Base-by-base conservation (phyloP, 495 filamentous ascomycete genomes). In the Xylaria nigripes region DNA sequence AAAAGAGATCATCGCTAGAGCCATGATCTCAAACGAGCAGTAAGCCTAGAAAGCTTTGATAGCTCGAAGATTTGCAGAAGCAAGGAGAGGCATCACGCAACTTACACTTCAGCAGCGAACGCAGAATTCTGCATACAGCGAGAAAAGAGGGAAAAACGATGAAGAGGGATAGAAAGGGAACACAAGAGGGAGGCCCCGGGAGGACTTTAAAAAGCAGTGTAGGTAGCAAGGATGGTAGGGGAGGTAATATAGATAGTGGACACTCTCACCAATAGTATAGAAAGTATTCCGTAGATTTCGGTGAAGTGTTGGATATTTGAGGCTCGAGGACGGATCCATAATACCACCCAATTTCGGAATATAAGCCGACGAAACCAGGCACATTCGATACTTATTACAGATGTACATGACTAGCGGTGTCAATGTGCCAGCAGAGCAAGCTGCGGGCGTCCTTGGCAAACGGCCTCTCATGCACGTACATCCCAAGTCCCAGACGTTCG, bases 361-460 rank as follows among this genome's bases (percentile, higher is more conserved):
- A 23, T 8, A 24, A 30, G 23, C 34, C n/a, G 51, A 23, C 44
- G 23, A 18, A 42, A 45, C 16, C 21, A 50, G 46, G 13, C 46
- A 45, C 32, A 25, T 21, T 8, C 25, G 29, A 40, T 49, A 48
- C 53, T 50, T 44, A 45, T 32, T 38, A 29, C 23, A 25, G 24
- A 10, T 46, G 52, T 43, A 48, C 43, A 41, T 41, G 22, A 15
- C 24, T 54, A 36, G 43, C 30, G 43, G 44, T 44, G 32, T 55
- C 45, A 50, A 45, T 43, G 53, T 55, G 53, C 44, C 48, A 45
- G 36, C 46, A 49, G 48, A 55, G 45, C 45, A 55, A 44, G 53
- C 53, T 55, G 53, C 53, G 50, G 46, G 53, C 40, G 46, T 41
- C 53, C 52, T 55, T 50, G 53, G 53, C 46, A 50, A 38, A 55